These are phyloP conservation scores for Phalaenopsis hybrid DNA, from an alignment of 116 monocot genomes.

Conservation along the genomic window DNA sequence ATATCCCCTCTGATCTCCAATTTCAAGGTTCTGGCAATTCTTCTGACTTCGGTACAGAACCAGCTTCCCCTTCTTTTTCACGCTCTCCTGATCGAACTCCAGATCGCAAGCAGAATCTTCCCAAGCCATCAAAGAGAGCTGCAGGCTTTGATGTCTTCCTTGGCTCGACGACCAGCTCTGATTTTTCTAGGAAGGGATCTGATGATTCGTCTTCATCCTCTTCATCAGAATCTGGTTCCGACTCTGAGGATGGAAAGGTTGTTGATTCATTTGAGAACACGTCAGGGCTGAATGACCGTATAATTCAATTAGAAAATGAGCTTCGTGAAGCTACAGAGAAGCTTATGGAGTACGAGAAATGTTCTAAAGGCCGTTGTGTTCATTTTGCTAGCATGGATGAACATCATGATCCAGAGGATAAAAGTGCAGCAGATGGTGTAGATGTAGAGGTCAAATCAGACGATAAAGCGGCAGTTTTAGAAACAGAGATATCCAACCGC, in stretches of 20 bases:
- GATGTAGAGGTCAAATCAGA: too few relatives aligned
- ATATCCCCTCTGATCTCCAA: slow-evolving; percentile 34
- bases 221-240: slow-evolving; percentile 55
- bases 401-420: too few relatives aligned
- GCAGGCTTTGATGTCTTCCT: slow-evolving; percentile 71
- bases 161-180: slow-evolving; percentile 58
- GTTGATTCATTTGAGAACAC: slow-evolving; percentile 18
- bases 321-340: slow-evolving; percentile 39
- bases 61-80: slow-evolving; percentile 30
- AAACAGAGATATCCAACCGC: too few relatives aligned
- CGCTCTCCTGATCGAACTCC: slow-evolving; percentile 19
- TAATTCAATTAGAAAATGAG: slow-evolving; percentile 59
- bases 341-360: slow-evolving; percentile 34
- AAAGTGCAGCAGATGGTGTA: too few relatives aligned
- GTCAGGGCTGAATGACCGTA: slow-evolving; percentile 29
- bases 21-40: slow-evolving; percentile 33
- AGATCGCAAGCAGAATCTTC: slow-evolving; percentile 18
- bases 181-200: slow-evolving; percentile 40
- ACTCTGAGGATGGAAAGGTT: slow-evolving; percentile 41
- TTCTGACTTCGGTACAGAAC: slow-evolving; percentile 40
- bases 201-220: slow-evolving; percentile 29
- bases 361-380: neutral
- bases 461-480: too few relatives aligned
- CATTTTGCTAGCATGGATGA: neutral
- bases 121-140: slow-evolving; percentile 34